Evolutionary conservation across 208 protist genomes (phyloP), one percentile per base, ranked within the genome.

Genomic region (Acanthamoeba pearcei): DNA sequence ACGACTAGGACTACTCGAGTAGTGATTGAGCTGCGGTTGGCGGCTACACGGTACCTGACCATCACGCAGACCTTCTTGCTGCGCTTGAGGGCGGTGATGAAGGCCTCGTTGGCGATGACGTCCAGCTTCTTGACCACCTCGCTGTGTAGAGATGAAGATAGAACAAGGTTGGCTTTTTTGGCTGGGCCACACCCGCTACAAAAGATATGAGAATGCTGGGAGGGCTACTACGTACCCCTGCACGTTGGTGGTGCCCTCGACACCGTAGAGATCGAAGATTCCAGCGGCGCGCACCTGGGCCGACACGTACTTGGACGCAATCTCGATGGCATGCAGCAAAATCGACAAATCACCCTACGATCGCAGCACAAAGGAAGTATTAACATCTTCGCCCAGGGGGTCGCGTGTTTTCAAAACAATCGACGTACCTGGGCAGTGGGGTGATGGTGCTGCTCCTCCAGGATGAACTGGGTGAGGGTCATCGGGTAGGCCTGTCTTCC

Each of bases 51-150:
- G 91, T 95, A 68, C 49, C 91, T 66, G 32, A 70, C 49, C 89
- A 85, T 62, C 49, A 80, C 42, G 72, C n/a, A 94, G 70, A 85
- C 68, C 32, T 60, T 94, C 96, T 76, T 94, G 57, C 88, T 85
- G 85, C 83, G 85, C 76, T 83, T 94, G 68, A 97, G 76, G 55
- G 96, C 80, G 35, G 80, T 95, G 80, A 97, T 97, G 49, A 97
- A 97, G 3, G 96, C 96, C 80, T 98, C 96, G 80, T 98, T 97
- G n/a, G 97, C 96, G 27, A 98, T 42, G 19, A 98, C 95, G 91
- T 98, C 97, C 10, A 98, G 95, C 95, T 97, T 98, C 95, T 98
- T 98, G 72, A 98, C 97, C 82, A 97, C 96, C 66, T 98, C 97
- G 42, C 96, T 96, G 60, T 53, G 38, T 1, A 49, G 22, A 32